phyloP scores from a whole-genome alignment of 1,284 basidiomycete genomes.

The Pseudozyma hubeiensis region DNA sequence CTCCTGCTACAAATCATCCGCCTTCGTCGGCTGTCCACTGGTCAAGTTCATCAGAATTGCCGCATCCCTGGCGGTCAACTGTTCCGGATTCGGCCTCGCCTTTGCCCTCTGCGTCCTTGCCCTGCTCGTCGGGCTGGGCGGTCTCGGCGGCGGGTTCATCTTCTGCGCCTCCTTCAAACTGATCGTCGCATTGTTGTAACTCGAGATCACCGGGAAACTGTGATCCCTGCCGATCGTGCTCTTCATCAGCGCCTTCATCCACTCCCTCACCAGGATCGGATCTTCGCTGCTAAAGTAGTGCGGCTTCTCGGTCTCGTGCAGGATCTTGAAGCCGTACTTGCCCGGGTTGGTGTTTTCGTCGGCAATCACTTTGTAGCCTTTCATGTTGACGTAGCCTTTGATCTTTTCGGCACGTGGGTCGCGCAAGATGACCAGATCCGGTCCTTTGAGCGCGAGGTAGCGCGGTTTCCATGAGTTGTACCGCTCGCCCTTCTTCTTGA shows the following conservation, averaged over 20 bases:
- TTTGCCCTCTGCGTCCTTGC: conserved; percentile 89
- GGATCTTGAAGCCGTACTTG: conserved; percentile 92
- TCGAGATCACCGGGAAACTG: conserved; percentile 84
- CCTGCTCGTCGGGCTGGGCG: conserved; percentile 88
- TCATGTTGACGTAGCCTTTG: conserved; percentile 93
- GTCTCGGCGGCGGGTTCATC: conserved; percentile 92
- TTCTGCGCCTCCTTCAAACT: conserved; percentile 93
- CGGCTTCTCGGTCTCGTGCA: conserved; percentile 86
- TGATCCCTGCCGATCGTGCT: conserved; percentile 84
- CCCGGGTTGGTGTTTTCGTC: conserved; percentile 93
- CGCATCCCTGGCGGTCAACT: conserved; percentile 77
- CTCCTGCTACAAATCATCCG: conserved; percentile 20
- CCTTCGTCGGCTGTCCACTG: conserved; percentile 20
- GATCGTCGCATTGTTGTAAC: conserved; percentile 96
- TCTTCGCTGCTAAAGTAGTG: conserved; percentile 94
- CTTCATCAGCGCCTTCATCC: conserved; percentile 99
- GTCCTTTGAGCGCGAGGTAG: conserved; percentile 95
- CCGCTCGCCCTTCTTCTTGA: conserved; percentile 93
- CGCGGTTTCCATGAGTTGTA: conserved; percentile 94
- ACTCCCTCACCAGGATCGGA: conserved; percentile 83
- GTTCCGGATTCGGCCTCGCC: conserved; percentile 86
- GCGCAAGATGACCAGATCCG: conserved; percentile 67
- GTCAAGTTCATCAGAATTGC: conserved; percentile 67
- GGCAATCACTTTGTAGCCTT: conserved; percentile 90
- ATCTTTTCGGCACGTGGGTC: conserved; percentile 73